Conservation (phyloP, 345 rosid species). For the Eucalyptus pauciflora region DNA sequence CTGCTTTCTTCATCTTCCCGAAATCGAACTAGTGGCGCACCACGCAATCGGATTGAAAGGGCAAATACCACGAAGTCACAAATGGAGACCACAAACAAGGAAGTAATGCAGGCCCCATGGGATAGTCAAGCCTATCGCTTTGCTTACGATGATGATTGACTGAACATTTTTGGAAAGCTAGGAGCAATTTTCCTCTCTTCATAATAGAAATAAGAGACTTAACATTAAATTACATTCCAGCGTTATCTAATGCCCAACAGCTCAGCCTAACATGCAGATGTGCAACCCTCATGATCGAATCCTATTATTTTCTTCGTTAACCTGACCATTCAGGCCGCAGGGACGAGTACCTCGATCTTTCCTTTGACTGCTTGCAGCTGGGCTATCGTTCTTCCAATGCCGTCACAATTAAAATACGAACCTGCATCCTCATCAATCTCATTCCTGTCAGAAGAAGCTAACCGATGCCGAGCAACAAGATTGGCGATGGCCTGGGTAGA, state of each 20-base stretch:
- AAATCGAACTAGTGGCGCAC: background rate
- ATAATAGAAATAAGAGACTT: background rate
- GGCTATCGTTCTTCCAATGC: no score
- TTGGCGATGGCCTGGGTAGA: no score
- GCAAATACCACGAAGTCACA: no score
- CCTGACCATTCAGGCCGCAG: no score
- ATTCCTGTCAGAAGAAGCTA: no score
- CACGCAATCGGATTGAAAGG: background rate
- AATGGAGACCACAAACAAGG: background rate
- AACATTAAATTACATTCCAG: background rate
- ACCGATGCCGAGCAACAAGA: no score
- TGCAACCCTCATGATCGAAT: background rate
- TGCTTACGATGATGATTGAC: background rate
- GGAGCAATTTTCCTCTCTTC: background rate
- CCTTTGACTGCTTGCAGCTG: no score
- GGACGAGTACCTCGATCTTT: no score
- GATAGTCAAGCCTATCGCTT: background rate
- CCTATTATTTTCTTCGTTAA: no score
- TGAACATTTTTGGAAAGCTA: background rate
- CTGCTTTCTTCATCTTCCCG: background rate
- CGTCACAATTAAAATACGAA: no score
- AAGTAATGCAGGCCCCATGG: no score
- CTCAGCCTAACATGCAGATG: background rate
- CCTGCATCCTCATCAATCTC: no score
- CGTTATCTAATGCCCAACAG: background rate